Base-by-base conservation (phyloP, 176 grass and related monocot genomes). In the Secale cereale region DNA sequence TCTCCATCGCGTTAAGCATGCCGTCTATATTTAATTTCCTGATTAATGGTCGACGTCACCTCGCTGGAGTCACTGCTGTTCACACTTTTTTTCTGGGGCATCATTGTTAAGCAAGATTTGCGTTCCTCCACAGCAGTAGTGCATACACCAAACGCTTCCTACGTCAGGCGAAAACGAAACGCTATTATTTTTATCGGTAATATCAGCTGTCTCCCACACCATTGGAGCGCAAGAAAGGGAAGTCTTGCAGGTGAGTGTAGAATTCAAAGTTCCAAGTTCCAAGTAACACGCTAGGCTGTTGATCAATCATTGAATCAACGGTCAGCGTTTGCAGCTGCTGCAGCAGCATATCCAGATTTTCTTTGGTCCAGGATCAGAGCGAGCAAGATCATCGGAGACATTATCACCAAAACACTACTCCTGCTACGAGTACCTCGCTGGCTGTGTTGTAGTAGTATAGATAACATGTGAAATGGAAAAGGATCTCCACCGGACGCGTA, bases 141-240 rank as follows among this genome's bases (percentile, higher is more conserved):
- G 16, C 64, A 56, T 59, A 20, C 39, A n/a, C 30, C 40, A 66
- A 74, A 22, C 43, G 57, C 30, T 57, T 36, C 59, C 36, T 33
- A 31, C 75, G 84, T 67, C 59, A 68, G 65, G 30, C 48, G 80
- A 83, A 83, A 83, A 41, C 11, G 66, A 83, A 46, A 83, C 45
- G 65, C 15, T 15, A 74, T 2, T 78, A 20, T 36, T 31, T 29
- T 4, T 31, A 29, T 72, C 36, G 1, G n/a, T 33, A 28, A 11
- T 19, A 2, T 68, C 32, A 22, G 26, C 1, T 22, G 32, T 48
- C 30, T 72, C 75, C 84, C 66, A 12, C 7, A 30, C 59, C 17
- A 20, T 41, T 60, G 89, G 83, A 62, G 78, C 48, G 59, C 8
- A 59, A 81, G 33, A 68, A 1, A 14, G 14, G 20, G 35, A 60